Evolutionary conservation across 2,329 filamentous ascomycete genomes (phyloP), one percentile per base, ranked within the genome.

Genomic region (Colletotrichum sp.): DNA sequence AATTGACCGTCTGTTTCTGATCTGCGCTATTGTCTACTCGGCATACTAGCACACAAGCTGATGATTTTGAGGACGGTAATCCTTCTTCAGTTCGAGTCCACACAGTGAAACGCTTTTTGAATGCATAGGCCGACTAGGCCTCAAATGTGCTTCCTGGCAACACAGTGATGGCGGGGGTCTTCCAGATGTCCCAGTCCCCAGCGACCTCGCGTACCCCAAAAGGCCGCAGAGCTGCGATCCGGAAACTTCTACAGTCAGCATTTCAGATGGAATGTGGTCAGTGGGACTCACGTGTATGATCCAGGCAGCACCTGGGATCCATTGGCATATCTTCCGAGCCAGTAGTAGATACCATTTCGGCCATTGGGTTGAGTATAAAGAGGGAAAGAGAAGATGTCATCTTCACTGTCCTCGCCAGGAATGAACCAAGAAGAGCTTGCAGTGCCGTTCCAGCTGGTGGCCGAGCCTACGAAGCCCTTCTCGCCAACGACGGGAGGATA

Each of bases 381-480:
- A 7, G 72, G 68, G 15, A 71, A 66, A 1, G 67, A 30, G 36
- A 71, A 71, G 22, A 75, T 19, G 7, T 75, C 67, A 22, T 71
- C 61, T 8, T 75, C 72, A 8, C n/a, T 66, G 8, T 75, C 61
- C 6, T 71, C 27, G 3, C 61, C 61, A 1, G 61, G 59, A 2
- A 34, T 19, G 34, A 75, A 71, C 67, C 59, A 36, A 4, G 25
- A 7, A 5, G 61, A 36, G 4, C 16, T n/a, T 4, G 44, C 59
- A 2, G 67, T 71, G 6, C 61, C 49, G 49, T 61, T 71, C 73
- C 73, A 76, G n/a, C 82, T 84, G 4, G 86, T 85, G 6, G 85
- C 85, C 1, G 86, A 85, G 29, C 88, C 87, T 67, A 89, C 77
- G 69, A 84, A 89, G 15, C 84, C 83, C n/a, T 81, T 81, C 66